Base-by-base conservation (phyloP, 2,329 filamentous ascomycete genomes). In the Aspergillus awamori region DNA sequence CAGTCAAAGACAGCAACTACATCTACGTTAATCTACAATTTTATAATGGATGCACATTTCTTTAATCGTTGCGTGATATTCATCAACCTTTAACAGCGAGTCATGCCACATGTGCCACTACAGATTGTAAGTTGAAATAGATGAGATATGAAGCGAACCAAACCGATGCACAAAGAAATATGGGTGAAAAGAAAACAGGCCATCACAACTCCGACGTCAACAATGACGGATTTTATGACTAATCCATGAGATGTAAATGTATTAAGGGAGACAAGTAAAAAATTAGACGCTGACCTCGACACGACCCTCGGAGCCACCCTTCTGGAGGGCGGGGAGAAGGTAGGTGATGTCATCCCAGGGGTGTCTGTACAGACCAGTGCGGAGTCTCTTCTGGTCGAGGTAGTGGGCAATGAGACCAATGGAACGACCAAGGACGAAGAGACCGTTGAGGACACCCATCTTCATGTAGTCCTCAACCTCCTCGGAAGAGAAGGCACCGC, bases 351-450 rank as follows among this genome's bases (percentile, higher is more conserved):
- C 93, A 79, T 97, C 95, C 95, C 95, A 98, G 77, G 95, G 95
- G 87, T 97, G 93, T 79, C 95, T 91, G 91, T 99, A 99, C 69
- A 99, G 88, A 79, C 95, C 95, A 75, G 95, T 99, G 75, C 94
- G 91, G 81, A 99, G 87, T 82, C 95, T 89, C 93, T 99, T 99
- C 88, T 99, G 95, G 84, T 99, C 95, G 74, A 99, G 89, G 87
- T 94, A 98, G 83, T 99, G 95, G 76, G 95, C 95, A 90, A 99
- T 99, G 70, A 99, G 86, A 91, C 95, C 95, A 76, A 99, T 99
- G 80, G 88, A 92, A 77, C 95, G 91, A 76, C 95, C 95, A 63
- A 99, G 88, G 51, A 99, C 95, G 86, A 99, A 99, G 64, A 99
- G 91, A 84, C 95, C 95, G 87, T 99, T 99, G 73, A 99, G 89